These are phyloP conservation scores for Poa pratensis DNA, from an alignment of 176 grass and related monocot species.

Conservation along the genomic window DNA sequence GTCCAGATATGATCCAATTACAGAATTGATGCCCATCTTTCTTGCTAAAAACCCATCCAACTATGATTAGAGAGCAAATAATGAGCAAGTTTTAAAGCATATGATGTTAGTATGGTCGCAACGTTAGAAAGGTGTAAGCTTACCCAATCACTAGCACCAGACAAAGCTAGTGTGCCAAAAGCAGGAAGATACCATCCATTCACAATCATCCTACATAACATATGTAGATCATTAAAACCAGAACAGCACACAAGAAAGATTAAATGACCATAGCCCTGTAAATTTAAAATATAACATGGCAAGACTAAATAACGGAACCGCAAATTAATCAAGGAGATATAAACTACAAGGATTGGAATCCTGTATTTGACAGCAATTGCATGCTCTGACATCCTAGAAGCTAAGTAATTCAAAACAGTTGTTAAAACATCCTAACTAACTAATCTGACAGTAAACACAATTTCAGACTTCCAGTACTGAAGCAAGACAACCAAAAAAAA, in stretches of 20 bases:
- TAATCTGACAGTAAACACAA: constrained; percentile 31
- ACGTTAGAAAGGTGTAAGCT: constrained; percentile 37
- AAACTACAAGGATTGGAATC: neutral
- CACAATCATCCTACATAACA: constrained; percentile 78
- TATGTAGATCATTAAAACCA: constrained; percentile 37
- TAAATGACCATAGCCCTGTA: constrained; percentile 1
- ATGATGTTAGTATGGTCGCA: neutral
- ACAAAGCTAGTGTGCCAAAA: constrained; percentile 72
- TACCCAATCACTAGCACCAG: constrained; percentile 97
- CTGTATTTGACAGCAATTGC: neutral
- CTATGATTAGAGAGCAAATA: constrained; percentile 52
- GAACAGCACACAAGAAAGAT: neutral
- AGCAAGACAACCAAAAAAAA: neutral
- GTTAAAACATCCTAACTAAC: constrained; percentile 28
- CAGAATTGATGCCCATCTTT: constrained; percentile 92
- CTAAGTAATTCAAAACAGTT: constrained; percentile 13
- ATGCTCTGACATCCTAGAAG: constrained; percentile 2
- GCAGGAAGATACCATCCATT: constrained; percentile 92
- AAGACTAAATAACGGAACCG: neutral
- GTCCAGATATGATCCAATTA: constrained; percentile 94
- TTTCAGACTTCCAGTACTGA: neutral
- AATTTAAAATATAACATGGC: constrained; percentile 31
- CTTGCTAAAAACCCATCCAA: constrained; percentile 97
- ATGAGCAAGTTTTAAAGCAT: constrained; percentile 33
- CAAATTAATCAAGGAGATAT: constrained; percentile 17